Evolutionary conservation across 2,329 filamentous ascomycete species (phyloP).

Genomic region (Neofusicoccum kwambonambiense): DNA sequence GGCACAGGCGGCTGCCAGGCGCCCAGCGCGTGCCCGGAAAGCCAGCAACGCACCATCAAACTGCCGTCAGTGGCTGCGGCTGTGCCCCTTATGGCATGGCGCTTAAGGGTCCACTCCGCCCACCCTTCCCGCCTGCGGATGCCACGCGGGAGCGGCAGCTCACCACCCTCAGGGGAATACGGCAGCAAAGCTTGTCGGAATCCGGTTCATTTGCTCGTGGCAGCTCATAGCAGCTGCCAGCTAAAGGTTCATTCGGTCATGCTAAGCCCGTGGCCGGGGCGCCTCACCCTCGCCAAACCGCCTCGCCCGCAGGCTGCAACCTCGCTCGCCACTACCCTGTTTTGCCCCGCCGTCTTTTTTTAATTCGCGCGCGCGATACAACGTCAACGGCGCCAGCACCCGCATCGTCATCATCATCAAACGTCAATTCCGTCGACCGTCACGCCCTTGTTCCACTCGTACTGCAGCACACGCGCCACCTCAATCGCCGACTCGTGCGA

Average conservation of each 20-base stretch:
- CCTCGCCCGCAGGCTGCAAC: background rate
- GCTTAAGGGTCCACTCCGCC: background rate
- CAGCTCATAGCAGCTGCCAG: background rate
- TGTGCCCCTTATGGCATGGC: background rate
- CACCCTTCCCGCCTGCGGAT: background rate
- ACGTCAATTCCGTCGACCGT: conserved; percentile 84
- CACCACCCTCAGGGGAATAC: background rate
- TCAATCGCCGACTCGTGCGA: conserved; percentile 74
- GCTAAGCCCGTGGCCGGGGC: background rate
- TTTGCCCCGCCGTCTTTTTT: conserved; percentile 11
- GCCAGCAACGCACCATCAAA: background rate
- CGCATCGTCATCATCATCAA: conserved; percentile 41
- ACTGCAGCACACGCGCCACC: conserved; percentile 73
- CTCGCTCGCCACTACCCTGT: background rate
- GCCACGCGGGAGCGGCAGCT: conserved; percentile 2
- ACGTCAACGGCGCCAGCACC: background rate
- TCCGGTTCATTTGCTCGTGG: conserved; percentile 3
- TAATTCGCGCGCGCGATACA: background rate
- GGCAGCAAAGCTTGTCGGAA: background rate
- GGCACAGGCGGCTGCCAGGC: background rate
- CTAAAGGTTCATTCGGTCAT: background rate
- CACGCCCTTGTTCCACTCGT: conserved; percentile 81
- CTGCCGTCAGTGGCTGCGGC: conserved; percentile 14
- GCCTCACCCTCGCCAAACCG: background rate
- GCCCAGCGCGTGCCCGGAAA: background rate